A percentile compares a stretch with the other conserved stretches of the same genome.
Evolutionary conservation across 441 rosid species (phyloP).

Genomic region (Pelargonium myrrhifolium): DNA sequence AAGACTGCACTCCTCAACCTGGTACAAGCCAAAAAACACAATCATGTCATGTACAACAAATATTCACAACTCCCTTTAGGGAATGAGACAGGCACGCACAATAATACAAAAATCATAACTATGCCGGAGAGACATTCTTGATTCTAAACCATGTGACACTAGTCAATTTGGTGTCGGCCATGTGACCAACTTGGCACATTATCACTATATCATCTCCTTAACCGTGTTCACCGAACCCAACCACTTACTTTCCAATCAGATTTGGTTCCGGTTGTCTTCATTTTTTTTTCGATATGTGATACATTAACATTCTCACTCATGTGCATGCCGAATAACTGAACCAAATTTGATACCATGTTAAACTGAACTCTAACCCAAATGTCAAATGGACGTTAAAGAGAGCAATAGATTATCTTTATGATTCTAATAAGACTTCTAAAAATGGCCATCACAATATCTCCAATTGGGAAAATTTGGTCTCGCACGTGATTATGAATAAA

Average conservation of each 20-base stretch:
- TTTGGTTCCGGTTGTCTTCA: too few relatives aligned
- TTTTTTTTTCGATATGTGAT: too few relatives aligned
- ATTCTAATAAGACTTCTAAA: too few relatives aligned
- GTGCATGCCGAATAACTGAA: too few relatives aligned
- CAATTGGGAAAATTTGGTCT: too few relatives aligned
- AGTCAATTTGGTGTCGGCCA: constrained; percentile 13
- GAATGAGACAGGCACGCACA: not conserved
- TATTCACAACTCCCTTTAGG: not conserved
- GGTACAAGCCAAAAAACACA: constrained; percentile 20
- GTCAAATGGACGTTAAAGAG: too few relatives aligned
- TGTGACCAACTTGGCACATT: constrained; percentile 17
- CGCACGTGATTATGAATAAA: too few relatives aligned
- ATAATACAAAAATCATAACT: constrained; percentile 4
- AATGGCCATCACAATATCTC: too few relatives aligned
- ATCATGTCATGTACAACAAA: not conserved
- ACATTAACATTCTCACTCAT: too few relatives aligned
- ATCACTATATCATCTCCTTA: constrained; percentile 13
- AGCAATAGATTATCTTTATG: too few relatives aligned
- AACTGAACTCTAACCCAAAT: too few relatives aligned
- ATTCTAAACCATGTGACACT: constrained; percentile 14
- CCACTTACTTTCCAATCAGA: not conserved
- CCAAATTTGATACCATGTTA: too few relatives aligned
- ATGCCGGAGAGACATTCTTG: constrained; percentile 6
- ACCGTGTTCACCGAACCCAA: constrained; percentile 20
- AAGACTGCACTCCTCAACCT: constrained; percentile 69